Evolutionary conservation across 768 basidiomycete genomes (phyloP), one percentile per base, ranked within the genome.

Genomic region (Boletus reticulatus): DNA sequence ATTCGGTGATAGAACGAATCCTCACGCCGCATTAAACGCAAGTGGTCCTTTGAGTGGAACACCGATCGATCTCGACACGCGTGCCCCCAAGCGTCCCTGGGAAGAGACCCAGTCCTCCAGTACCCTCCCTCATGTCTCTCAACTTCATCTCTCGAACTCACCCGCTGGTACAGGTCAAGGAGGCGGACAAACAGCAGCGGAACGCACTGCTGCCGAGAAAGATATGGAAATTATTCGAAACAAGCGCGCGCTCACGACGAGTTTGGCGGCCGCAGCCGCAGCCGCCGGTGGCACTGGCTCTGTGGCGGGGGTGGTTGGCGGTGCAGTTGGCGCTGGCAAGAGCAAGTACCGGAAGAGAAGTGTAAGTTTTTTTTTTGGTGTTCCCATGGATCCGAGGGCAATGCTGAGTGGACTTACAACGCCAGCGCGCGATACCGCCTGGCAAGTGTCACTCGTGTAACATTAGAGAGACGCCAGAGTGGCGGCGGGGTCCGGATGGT

Each of bases 361-460:
- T 75, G 90, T 92, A 73, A 81, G 89, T 52, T 34, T 37, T 57
- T 60, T 29, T 50, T 9, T 52, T 53, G 37, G 37, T 38, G 22
- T 45, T 44, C 58, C 29, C 17, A 6, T 48, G 32, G n/a, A 16
- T 42, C 5, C 34, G 41, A 38, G 42, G 50, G 22, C 58, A 51
- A 37, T 37, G 16, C 59, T 71, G 48, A 63, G 48, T 62, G 49
- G 47, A 56, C 48, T 61, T 61, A 59, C 67, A 69, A 73, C 66
- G 66, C 27, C 73, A 92, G 90, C 84, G 90, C 62, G 88, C 90
- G 43, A 89, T 87, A 37, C 90, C 90, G 17, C 90, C 90, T 6
- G 89, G 89, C 11, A 90, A 92, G 67, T 92, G 90, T 64, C 88
- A 92, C 72, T 91, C 90, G 32, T 92, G 90, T 68, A 89, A 90